These are phyloP conservation scores for Neonectria neomacrospora DNA, from an alignment of 2,329 filamentous ascomycete genomes.

Conservation along the genomic window DNA sequence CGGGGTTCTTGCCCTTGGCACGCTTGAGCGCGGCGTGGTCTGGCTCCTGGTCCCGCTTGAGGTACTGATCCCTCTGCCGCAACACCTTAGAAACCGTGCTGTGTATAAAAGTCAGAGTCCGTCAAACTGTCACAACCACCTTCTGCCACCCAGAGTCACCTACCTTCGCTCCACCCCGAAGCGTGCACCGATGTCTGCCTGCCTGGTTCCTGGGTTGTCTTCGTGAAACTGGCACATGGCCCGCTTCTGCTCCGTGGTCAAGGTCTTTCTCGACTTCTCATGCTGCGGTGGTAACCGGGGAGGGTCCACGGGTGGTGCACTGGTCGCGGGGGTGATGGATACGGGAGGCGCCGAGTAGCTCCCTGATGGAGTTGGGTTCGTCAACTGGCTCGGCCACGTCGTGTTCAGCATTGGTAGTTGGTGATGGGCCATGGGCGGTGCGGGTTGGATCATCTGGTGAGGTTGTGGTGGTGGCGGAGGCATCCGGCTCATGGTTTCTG, in stretches of 20 bases:
- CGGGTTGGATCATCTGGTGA: conserved; percentile 49
- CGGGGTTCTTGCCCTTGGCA: conserved; percentile 83
- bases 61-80: conserved; percentile 92
- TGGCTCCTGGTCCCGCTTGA: conserved; percentile 83
- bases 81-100: conserved; percentile 99
- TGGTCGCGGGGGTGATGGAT: conserved; percentile 67
- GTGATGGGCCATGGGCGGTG: conserved; percentile 63
- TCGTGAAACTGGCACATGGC: conserved; percentile 95
- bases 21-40: conserved; percentile 76
- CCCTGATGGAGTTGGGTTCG: conserved; percentile 66
- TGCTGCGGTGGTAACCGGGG: conserved; percentile 51
- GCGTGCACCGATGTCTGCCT: conserved; percentile 94
- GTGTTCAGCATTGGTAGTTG: conserved; percentile 76
- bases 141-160: conserved; percentile 38
- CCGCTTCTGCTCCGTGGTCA: conserved; percentile 90
- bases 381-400: conserved; percentile 85
- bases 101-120: conserved; percentile 37
- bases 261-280: conserved; percentile 80
- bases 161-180: conserved; percentile 99
- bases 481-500: conserved; percentile 63
- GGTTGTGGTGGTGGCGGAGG: conserved; percentile 63
- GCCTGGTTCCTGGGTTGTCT: conserved; percentile 89
- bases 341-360: conserved; percentile 70
- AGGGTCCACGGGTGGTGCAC: conserved; percentile 56
- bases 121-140: conserved; percentile 34